phyloP scores from a whole-genome alignment of 768 basidiomycete genomes.

The Mycena leptocephala region DNA sequence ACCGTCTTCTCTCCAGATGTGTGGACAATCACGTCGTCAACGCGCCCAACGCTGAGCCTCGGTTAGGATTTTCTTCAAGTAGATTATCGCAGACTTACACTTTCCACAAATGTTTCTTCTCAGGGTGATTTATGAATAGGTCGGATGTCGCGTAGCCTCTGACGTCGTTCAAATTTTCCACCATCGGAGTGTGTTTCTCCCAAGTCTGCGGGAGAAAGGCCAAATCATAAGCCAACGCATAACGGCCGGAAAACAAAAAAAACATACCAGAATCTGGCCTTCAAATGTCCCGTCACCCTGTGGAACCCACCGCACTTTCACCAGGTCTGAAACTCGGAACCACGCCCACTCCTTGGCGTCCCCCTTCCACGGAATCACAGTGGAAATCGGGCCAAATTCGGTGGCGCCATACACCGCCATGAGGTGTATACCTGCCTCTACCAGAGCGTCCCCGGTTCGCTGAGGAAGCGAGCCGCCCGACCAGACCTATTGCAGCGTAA shows the following conservation, averaged over 20 bases:
- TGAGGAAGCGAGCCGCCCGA: conserved; percentile 50
- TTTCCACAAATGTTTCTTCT: conserved; percentile 52
- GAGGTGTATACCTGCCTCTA: conserved; percentile 47
- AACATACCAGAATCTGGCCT: conserved; percentile 52
- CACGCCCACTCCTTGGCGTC: conserved; percentile 53
- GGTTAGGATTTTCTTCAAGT: background rate
- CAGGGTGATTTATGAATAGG: conserved; percentile 55
- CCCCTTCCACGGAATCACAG: conserved; percentile 19
- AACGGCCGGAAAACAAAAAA: background rate
- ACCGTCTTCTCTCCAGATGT: conserved; percentile 52
- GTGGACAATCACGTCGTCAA: conserved; percentile 51
- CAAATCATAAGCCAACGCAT: background rate
- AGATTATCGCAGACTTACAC: conserved; percentile 40
- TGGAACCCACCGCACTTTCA: conserved; percentile 49
- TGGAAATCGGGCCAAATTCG: conserved; percentile 46
- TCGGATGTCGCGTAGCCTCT: conserved; percentile 59
- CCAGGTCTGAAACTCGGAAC: conserved; percentile 41
- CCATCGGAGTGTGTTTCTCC: conserved; percentile 44
- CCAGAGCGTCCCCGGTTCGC: conserved; percentile 49
- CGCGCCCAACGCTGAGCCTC: conserved; percentile 46
- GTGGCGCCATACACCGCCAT: conserved; percentile 46
- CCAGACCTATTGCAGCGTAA: conserved; percentile 42
- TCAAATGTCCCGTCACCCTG: conserved; percentile 57
- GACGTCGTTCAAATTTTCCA: conserved; percentile 52
- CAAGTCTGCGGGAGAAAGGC: conserved; percentile 37